Evolutionary conservation across 495 filamentous ascomycete species (phyloP), one percentile per base, ranked within the genome.

Genomic region (Hypoxylon fuscum): DNA sequence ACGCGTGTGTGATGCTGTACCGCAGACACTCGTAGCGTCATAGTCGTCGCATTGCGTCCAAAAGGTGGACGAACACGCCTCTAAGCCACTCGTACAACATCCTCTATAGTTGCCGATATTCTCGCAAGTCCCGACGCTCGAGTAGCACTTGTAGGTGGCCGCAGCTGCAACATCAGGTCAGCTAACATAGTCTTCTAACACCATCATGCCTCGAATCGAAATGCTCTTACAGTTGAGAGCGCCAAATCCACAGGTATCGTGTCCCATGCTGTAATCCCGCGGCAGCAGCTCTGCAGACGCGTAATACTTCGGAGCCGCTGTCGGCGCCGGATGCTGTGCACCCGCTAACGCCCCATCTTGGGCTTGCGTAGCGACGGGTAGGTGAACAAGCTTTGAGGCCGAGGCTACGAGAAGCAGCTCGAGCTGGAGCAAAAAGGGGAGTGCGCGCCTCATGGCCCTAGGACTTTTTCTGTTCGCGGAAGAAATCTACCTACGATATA

Each of bases 1-100:
- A 37, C 63, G 63, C 11, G 63, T 66, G 25, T 66, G 55, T 11
- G 40, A 38, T 22, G 22, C 34, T 6, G n/a, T 34, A 6, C 50
- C 51, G 22, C 63, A 66, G 21, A 12, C 18, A 47, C 45, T 57
- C 7, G 40, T 62, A 7, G 57, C 44, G 20, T 60, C 35, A 50
- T 66, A 66, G 35, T 66, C 62, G 14, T 66, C 57, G 34, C 63
- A 66, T 18, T 56, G 20, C 1, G 57, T 66, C 63, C 57, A 62
- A n/a, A 66, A 61, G 9, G 45, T 57, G 4, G 57, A 56, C 9
- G 63, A 62, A 15, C 63, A 66, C 14, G 51, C 47, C n/a, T 47
- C 56, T 34, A 62, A 23, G 10, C 42, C 63, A 0, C 57, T 25
- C 15, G 50, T 66, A 48, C 63, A 66, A 15, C 63, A 66, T 5